Base-by-base conservation (phyloP, 1,284 basidiomycete species). In the Ceratobasidium sp. region DNA sequence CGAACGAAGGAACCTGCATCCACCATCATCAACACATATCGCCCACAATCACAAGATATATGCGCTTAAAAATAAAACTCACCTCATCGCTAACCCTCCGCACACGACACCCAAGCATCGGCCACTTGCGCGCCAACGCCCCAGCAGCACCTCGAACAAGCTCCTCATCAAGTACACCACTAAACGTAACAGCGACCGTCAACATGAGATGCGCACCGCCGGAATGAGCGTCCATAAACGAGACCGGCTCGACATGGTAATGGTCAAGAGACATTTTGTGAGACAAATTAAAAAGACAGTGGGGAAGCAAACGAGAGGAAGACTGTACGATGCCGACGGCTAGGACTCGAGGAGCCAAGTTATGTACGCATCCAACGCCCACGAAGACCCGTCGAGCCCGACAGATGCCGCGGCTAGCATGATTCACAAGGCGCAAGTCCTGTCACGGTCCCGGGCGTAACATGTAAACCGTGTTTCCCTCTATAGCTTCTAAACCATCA, bases 201-300 rank as follows among this genome's bases (percentile, higher is more conserved):
- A 75, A 55, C 44, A 53, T 64, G 20, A 75, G 46, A n/a, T 75
- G 71, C 13, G 71, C 71, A 46, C 71, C 71, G 44, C 60, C 71
- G 15, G 71, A 75, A 61, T 63, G 71, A 28, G 71, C 44, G 23
- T 75, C 71, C 71, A 75, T 75, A 15, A 63, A 46, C 42, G 46
- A 63, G 20, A 75, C 46, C 12, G 71, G 60, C 60, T 75, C 72
- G 46, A 51, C 20, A 13, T 44, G 72, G 26, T 66, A 76, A 44
- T 63, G 72, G 12, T 76, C 61, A 20, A 33, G 33, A 33, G 33
- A 33, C 33, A 33, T 33, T 33, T 33, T 33, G 1, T 23, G 60
- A 56, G 53, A 56, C 2, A 20, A 49, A 28, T 15, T 3, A 33
- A 9, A 33, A 61, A 61, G 28, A 23, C 3, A 9, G 60, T 18